phyloP scores from a whole-genome alignment of 441 rosid species.

The Populus hybrid region DNA sequence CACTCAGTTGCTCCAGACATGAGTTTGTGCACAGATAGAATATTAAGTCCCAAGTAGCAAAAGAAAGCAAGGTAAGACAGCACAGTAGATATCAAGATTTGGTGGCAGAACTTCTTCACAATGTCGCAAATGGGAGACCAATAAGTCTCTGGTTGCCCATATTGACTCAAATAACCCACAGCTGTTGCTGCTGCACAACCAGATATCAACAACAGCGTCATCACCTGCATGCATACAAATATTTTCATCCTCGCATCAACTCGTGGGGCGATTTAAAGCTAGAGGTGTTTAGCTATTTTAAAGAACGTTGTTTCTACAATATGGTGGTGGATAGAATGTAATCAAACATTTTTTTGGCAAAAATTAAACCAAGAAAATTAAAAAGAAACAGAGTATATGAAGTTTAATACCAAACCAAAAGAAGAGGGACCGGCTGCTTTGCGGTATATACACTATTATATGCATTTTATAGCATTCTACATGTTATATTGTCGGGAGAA shows the following conservation, averaged over 20 bases:
- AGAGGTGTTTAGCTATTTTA: neutral
- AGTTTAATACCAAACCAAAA: too few species aligned
- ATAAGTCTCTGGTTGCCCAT: constrained; percentile 41
- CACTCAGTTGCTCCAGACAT: constrained; percentile 6
- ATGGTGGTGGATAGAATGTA: neutral
- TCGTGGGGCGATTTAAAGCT: neutral
- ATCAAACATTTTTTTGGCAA: neutral
- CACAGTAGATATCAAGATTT: constrained; percentile 26
- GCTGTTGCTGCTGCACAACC: constrained; percentile 59
- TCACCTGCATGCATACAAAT: constrained; percentile 36
- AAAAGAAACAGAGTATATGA: neutral
- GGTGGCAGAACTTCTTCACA: constrained; percentile 47
- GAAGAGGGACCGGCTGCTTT: too few species aligned
- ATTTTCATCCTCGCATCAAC: neutral
- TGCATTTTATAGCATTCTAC: neutral
- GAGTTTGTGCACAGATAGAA: constrained; percentile 32
- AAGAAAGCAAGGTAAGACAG: constrained; percentile 49
- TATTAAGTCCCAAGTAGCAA: constrained; percentile 39
- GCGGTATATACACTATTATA: too few species aligned
- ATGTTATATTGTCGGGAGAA: neutral
- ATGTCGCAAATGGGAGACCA: constrained; percentile 44
- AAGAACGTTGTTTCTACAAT: neutral
- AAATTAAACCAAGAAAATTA: too few species aligned
- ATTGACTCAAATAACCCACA: constrained; percentile 39
- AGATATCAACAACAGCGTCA: constrained; percentile 43